A percentile compares a stretch with the other conserved stretches of the same genome.
Conservation (phyloP, 352 stramenopile species). For the Phytopythium aichiense region DNA sequence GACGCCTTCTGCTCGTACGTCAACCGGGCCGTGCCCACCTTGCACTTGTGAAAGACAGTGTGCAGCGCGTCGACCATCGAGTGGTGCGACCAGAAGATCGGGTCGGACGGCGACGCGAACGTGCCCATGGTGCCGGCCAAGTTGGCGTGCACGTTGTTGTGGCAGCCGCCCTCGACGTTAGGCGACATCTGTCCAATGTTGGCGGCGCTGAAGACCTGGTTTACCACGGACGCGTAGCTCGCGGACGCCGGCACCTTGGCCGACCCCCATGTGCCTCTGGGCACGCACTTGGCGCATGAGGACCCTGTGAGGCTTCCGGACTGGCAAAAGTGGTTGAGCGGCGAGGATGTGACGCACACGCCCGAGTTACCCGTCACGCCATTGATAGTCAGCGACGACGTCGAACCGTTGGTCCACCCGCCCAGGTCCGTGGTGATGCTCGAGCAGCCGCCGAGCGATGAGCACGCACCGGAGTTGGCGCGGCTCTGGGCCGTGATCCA, state of each 20-base stretch:
- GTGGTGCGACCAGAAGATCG: conserved; percentile 78
- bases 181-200: conserved; percentile 59
- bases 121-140: conserved; percentile 42
- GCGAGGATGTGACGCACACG: conserved; percentile 28
- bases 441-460: conserved; percentile 41
- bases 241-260: conserved; percentile 22
- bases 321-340: conserved; percentile 62
- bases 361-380: conserved; percentile 23
- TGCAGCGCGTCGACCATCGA: conserved; percentile 63
- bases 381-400: conserved; percentile 39
- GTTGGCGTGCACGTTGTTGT: conserved; percentile 61
- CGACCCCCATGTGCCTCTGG: conserved; percentile 36
- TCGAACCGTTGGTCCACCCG: conserved; percentile 16
- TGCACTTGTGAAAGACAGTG: conserved; percentile 70
- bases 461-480: conserved; percentile 31
- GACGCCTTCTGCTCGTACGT: conserved; percentile 45
- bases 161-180: conserved; percentile 36
- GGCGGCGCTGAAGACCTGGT: conserved; percentile 38
- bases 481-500: conserved; percentile 50
- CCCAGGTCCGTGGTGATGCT: conserved; percentile 35
- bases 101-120: conserved; percentile 47
- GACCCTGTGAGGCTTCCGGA: conserved; percentile 11
- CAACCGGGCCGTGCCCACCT: conserved; percentile 32
- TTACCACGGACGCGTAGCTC: conserved; percentile 39
- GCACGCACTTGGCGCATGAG: conserved; percentile 39